These are phyloP conservation scores for Colletotrichum lindemuthianum DNA, from an alignment of 2,329 filamentous ascomycete species.

Conservation along the genomic window DNA sequence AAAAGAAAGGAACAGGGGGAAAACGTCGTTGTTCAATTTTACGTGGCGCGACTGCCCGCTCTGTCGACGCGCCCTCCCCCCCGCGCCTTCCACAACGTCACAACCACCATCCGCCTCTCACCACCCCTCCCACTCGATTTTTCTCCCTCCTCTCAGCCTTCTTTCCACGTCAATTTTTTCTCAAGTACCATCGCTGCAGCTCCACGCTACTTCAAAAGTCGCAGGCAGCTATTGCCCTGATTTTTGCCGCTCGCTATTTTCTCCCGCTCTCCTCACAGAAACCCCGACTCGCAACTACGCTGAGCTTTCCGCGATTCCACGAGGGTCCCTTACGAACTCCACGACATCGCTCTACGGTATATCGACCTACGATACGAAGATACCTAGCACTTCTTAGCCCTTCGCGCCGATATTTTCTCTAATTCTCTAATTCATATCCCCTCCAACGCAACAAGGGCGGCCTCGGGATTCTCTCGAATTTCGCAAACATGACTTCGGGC, in stretches of 20 bases:
- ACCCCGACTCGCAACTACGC: neutral
- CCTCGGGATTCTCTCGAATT: conserved; percentile 12
- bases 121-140: neutral
- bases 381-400: neutral
- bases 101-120: neutral
- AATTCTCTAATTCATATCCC: neutral
- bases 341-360: conserved; percentile 3
- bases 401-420: neutral
- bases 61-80: neutral
- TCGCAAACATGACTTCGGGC: conserved; percentile 25
- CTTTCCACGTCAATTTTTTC: neutral
- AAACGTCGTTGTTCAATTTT: no score
- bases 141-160: neutral
- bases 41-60: no score
- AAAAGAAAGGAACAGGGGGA: no score
- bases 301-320: no score
- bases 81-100: neutral
- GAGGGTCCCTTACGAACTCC: neutral
- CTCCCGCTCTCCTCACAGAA: neutral
- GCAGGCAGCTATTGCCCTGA: conserved; percentile 4
- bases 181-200: neutral
- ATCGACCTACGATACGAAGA: neutral
- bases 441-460: conserved; percentile 7
- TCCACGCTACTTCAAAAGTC: neutral
- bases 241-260: conserved; percentile 10